Conservation (phyloP, 1,139 yeast genomes). For the Lodderomyces orthopsilosis region DNA sequence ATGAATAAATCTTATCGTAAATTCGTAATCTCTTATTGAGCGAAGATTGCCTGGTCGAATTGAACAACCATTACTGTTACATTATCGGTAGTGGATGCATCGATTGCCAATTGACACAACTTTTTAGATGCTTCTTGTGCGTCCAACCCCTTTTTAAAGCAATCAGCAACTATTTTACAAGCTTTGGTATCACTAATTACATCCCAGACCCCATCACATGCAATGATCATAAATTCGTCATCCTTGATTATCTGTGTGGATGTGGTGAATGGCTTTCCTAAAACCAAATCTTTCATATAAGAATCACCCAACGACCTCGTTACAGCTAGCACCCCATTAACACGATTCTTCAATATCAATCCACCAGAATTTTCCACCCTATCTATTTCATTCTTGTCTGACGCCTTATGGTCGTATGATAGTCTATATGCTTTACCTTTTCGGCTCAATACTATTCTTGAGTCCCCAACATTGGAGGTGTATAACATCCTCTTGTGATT, state of each 20-base stretch:
- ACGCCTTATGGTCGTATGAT: constrained; percentile 92
- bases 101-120: constrained; percentile 75
- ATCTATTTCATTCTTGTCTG: constrained; percentile 72
- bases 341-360: constrained; percentile 82
- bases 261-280: constrained; percentile 91
- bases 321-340: constrained; percentile 93
- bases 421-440: constrained; percentile 71
- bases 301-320: constrained; percentile 94
- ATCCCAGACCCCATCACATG: constrained; percentile 97
- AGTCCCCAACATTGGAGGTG: constrained; percentile 95
- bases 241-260: constrained; percentile 64
- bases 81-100: constrained; percentile 82
- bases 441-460: constrained; percentile 77
- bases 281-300: constrained; percentile 84
- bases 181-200: constrained; percentile 82
- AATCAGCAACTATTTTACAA: constrained; percentile 60
- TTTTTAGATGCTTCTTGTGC: constrained; percentile 68
- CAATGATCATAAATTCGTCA: constrained; percentile 77
- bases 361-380: constrained; percentile 84
- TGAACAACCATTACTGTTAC: constrained; percentile 87
- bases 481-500: constrained; percentile 71
- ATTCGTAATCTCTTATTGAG: background rate
- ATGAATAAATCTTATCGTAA: too few species aligned
- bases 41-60: constrained; percentile 49
- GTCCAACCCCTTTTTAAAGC: constrained; percentile 26